Percentiles rank a stretch among this genome's conserved stretches.
Evolutionary conservation across 306 rosid genomes (phyloP).

Genomic region (Malus orientalis): DNA sequence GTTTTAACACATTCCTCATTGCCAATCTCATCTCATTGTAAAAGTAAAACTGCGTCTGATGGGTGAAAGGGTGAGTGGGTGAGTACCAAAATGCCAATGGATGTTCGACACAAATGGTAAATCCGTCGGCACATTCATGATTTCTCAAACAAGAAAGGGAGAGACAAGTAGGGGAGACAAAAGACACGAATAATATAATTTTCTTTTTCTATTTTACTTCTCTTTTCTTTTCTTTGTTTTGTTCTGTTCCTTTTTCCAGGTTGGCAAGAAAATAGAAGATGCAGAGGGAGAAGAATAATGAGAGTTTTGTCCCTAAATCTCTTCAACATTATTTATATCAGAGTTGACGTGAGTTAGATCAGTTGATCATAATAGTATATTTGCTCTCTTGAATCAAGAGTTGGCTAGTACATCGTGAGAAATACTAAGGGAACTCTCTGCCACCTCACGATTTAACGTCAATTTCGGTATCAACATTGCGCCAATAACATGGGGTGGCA

Average conservation of each 20-base stretch:
- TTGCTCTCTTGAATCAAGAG: accelerated
- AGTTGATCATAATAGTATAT: no score
- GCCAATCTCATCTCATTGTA: neutral
- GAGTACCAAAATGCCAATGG: neutral
- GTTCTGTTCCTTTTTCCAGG: no score
- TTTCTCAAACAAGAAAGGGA: slow-evolving; percentile 6
- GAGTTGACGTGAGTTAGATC: neutral
- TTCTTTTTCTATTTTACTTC: neutral
- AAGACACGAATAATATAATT: neutral
- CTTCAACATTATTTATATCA: neutral
- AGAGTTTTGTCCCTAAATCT: neutral
- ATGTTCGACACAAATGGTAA: slow-evolving; percentile 8
- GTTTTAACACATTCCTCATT: slow-evolving; percentile 8
- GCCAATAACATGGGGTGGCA: no score
- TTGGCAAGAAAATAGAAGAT: neutral
- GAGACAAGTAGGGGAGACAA: neutral
- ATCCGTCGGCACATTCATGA: slow-evolving; percentile 5
- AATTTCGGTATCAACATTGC: no score
- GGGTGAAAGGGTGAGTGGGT: neutral
- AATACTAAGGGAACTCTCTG: no score
- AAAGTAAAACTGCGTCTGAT: neutral
- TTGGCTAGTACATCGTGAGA: no score
- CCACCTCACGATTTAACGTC: no score
- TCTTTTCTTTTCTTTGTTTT: neutral
- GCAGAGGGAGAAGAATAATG: neutral